Evolutionary conservation across 768 basidiomycete genomes (phyloP).

Genomic region (Amanita jacksonii): DNA sequence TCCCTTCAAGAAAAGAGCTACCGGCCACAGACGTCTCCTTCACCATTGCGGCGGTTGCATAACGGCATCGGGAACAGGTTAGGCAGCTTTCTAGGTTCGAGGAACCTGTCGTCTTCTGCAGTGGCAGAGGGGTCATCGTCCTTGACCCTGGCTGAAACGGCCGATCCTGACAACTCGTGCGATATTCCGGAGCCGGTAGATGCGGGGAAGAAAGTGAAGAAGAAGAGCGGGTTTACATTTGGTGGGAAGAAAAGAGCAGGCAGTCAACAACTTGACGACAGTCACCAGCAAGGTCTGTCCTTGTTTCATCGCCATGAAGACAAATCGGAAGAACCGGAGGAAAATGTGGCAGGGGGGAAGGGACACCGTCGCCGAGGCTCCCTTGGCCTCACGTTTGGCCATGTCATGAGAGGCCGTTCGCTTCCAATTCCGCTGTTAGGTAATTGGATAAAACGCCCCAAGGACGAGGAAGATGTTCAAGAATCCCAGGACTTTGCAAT

Average conservation of each 20-base stretch:
- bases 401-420: slow-evolving; percentile 1
- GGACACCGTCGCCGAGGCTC: neutral
- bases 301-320: neutral
- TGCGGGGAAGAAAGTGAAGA: slow-evolving; percentile 1
- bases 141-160: no score
- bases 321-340: neutral
- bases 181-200: neutral
- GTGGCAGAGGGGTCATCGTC: neutral
- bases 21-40: neutral
- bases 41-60: neutral
- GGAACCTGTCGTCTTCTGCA: slow-evolving; percentile 6
- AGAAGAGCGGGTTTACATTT: slow-evolving; percentile 1
- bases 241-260: neutral
- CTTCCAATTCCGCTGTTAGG: slow-evolving; percentile 2
- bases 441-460: neutral
- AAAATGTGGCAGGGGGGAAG: neutral
- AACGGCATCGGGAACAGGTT: neutral
- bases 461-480: neutral
- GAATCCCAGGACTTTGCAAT: no score
- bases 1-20: neutral
- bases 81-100: neutral
- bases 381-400: neutral
- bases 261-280: no score
- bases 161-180: no score
- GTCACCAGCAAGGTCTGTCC: no score